Base-by-base conservation (phyloP, 257 asterid genomes). In the Forsythia viridissima region DNA sequence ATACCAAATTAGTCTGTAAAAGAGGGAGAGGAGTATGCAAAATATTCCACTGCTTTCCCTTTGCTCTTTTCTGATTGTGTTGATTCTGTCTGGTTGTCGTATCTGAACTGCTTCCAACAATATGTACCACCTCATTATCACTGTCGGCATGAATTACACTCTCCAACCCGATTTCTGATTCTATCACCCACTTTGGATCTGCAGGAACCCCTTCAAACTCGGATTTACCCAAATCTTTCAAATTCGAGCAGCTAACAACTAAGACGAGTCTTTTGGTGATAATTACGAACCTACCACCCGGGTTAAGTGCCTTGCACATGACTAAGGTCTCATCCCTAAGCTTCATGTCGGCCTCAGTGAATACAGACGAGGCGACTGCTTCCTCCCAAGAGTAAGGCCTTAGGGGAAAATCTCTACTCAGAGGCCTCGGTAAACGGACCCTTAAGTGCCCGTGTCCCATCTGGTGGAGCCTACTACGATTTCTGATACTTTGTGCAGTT, bases 401-500 rank as follows among this genome's bases (percentile, higher is more conserved):
- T 77, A 95, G 78, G 15, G 96, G 92, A 57, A 89, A 82, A 72
- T 88, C 97, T 39, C 87, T 75, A 68, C 88, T 91, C 77, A 93
- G 85, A 78, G 96, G 94, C 89, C 99, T 89, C 3, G 99, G 98
- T 67, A 93, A 82, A 46, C 99, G 99, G 70, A 91, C 91, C 83
- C 97, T 89, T 57, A 80, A 83, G 67, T 85, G 84, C 11, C 87
- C 89, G 73, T 82, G 82, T 37, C 97, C 93, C 88, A 79, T 82
- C 70, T 87, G 91, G 70, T 90, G 92, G 63, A 89, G 83, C 82
- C 90, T 93, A 79, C 97, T 95, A n/a, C 97, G 93, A 86, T 95
- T 95, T 82, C 93, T 86, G 79, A 95, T 95, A 75, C 99, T 95
- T 85, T 93, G 98, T 75, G 99, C 99, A 57, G 99, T 91, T 93